Base-by-base conservation (phyloP, 352 stramenopile genomes). In the Phytophthora citricola region DNA sequence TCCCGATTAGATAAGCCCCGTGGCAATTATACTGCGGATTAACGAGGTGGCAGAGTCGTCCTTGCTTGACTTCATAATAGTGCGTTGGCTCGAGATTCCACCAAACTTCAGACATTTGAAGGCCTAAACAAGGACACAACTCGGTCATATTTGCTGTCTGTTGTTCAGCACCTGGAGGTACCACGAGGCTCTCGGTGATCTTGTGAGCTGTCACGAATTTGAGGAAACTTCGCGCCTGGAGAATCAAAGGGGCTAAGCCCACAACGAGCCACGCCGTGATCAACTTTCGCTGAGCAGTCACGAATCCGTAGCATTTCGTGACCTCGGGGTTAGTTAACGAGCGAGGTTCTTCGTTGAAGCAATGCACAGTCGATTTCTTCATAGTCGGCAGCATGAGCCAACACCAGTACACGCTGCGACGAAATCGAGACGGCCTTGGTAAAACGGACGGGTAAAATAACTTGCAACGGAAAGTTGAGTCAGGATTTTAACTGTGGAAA, bases 11-110 rank as follows among this genome's bases (percentile, higher is more conserved):
- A 9, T 65, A 69, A 7, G 22, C 47, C 5, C 61, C 54, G 12
- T 69, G 61, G 1, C 20, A 48, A 24, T 69, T 69, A 29, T 69
- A 59, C 9, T 65, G 53, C 9, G 53, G 40, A 3, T 20, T 32
- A 12, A 60, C 41, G 15, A 60, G 2, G 10, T 51, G 53, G 17
- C 40, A 60, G 2, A 60, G 29, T n/a, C 17, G 27, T n/a, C 53
- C 53, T 26, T 36, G 40, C 3, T 52, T 20, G 7, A 39, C 20
- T 2, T 41, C 12, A 14, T 34, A 52, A 31, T 60, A 52, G 14
- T 60, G 40, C 8, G 40, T 51, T 0, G 27, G 26, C 3, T 52
- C 29, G 24, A 60, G 4, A 44, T 60, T 60, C 40, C 40, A 51
- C 53, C 40, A 60, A 8, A 52, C 40, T 45, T 52, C 15, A 0